Evolutionary conservation across 495 filamentous ascomycete genomes (phyloP).

Genomic region (Podospora sp.): DNA sequence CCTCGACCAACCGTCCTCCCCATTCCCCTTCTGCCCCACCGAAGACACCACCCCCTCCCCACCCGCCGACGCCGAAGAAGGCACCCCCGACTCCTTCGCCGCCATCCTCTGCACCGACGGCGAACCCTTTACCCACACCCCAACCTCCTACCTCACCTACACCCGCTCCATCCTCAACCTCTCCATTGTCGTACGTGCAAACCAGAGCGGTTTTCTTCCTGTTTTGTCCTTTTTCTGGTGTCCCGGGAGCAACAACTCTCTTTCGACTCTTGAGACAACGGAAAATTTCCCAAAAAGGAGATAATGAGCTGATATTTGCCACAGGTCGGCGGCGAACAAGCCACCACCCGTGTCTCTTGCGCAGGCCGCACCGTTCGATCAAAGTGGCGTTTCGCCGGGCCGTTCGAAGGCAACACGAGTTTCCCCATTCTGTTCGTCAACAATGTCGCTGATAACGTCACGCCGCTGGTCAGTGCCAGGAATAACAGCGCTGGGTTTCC

Average conservation of each 20-base stretch:
- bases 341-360: slow-evolving; percentile 58
- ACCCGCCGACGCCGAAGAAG: slow-evolving; percentile 39
- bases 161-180: slow-evolving; percentile 49
- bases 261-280: too few relatives aligned
- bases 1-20: slow-evolving; percentile 34
- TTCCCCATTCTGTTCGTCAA: slow-evolving; percentile 58
- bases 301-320: too few relatives aligned
- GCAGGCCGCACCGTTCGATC: slow-evolving; percentile 59
- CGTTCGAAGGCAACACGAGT: slow-evolving; percentile 50
- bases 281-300: too few relatives aligned
- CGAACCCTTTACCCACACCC: slow-evolving; percentile 44
- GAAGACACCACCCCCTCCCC: slow-evolving; percentile 27
- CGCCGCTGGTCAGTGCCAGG: slow-evolving; percentile 53
- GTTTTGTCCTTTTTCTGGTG: too few relatives aligned
- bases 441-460: slow-evolving; percentile 60
- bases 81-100: slow-evolving; percentile 49
- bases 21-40: slow-evolving; percentile 43
- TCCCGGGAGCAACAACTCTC: too few relatives aligned
- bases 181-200: slow-evolving; percentile 48
- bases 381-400: slow-evolving; percentile 58
- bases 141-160: slow-evolving; percentile 50
- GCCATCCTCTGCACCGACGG: slow-evolving; percentile 69
- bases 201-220: too few relatives aligned
- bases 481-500: slow-evolving; percentile 54
- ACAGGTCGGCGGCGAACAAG: slow-evolving; percentile 68